Base-by-base conservation (phyloP, 2,329 filamentous ascomycete genomes). In the Botrytis hyacinthi region DNA sequence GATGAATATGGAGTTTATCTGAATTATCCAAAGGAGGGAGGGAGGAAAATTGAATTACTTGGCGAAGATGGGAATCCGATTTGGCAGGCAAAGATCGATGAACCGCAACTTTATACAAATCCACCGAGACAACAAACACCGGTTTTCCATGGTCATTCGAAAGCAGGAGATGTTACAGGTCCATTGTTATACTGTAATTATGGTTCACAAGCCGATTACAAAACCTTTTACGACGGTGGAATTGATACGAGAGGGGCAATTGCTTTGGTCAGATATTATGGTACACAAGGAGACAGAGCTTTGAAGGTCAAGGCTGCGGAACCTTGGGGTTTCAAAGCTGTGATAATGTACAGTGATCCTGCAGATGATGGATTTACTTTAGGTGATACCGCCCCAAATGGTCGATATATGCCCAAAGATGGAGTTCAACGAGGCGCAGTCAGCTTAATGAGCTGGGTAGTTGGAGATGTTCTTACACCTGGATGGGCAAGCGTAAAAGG, bases 161-260 rank as follows among this genome's bases (percentile, higher is more conserved):
- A 93, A 80, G 88, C 92, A 0, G 96, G 95, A 61, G 92, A 96
- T 79, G 94, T 95, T 54, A 92, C 88, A 40, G 96, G 96, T 0
- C 95, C 92, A 32, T 82, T 98, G 62, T 88, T 99, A 1, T 99
- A 97, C 81, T 95, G 92, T 71, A 98, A 98, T 83, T 97, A 95
- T 79, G 97, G 96, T 20, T 92, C 93, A 61, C 88, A 90, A 69
- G 90, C 93, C 61, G 96, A 99, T 81, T 98, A 97, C 81, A 86
- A 92, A 80, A 84, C 83, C 71, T 84, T 99, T 42, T 85, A 87
- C 74, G 90, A 94, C 71, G 88, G 88, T 76, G 93, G 91, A 0
- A 87, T 98, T 74, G 87, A 92, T 42, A 87, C 93, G 1, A 88
- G 91, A 70, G 95, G 93, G 20, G 91, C 94, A 5, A 94, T 99